These are phyloP conservation scores for Strombidium stylifer DNA, from an alignment of 73 alveolate genomes.

Conservation along the genomic window DNA sequence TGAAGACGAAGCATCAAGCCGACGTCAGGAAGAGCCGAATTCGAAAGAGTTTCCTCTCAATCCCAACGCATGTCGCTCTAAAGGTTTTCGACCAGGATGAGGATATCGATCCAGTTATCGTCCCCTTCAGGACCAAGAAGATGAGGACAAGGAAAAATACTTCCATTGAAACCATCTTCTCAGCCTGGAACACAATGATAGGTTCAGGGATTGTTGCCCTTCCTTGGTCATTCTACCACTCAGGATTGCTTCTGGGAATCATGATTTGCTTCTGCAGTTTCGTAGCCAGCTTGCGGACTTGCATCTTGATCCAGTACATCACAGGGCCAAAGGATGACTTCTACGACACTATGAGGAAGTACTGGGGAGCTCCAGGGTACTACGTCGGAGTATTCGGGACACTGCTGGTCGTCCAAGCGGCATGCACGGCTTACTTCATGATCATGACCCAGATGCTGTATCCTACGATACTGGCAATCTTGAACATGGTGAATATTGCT, in stretches of 20 bases:
- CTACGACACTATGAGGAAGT: slow-evolving; percentile 48
- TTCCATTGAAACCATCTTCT: slow-evolving; percentile 8
- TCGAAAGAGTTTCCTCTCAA: no score
- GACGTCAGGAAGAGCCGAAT: no score
- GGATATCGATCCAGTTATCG: no score
- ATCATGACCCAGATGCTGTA: slow-evolving; percentile 17
- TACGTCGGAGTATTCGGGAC: slow-evolving; percentile 47
- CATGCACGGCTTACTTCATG: slow-evolving; percentile 26
- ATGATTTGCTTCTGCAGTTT: slow-evolving; percentile 29
- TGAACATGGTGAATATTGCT: no score
- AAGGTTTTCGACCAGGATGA: no score
- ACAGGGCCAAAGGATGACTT: slow-evolving; percentile 64
- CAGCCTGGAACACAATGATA: slow-evolving; percentile 76
- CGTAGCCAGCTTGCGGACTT: slow-evolving; percentile 43
- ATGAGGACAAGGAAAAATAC: no score
- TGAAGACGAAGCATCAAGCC: no score
- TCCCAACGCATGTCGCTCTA: no score
- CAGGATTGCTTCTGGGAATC: slow-evolving; percentile 64
- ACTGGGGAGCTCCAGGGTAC: slow-evolving; percentile 29
- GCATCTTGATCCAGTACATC: slow-evolving; percentile 30
- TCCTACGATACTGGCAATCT: slow-evolving; percentile 9
- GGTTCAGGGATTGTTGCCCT: slow-evolving; percentile 64
- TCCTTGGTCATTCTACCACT: slow-evolving; percentile 59
- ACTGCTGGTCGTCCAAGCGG: slow-evolving; percentile 53
- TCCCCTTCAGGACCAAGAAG: no score